A percentile compares a stretch with the other conserved stretches of the same genome.
Evolutionary conservation across 495 filamentous ascomycete species (phyloP).

Genomic region (Penicillium lividum): DNA sequence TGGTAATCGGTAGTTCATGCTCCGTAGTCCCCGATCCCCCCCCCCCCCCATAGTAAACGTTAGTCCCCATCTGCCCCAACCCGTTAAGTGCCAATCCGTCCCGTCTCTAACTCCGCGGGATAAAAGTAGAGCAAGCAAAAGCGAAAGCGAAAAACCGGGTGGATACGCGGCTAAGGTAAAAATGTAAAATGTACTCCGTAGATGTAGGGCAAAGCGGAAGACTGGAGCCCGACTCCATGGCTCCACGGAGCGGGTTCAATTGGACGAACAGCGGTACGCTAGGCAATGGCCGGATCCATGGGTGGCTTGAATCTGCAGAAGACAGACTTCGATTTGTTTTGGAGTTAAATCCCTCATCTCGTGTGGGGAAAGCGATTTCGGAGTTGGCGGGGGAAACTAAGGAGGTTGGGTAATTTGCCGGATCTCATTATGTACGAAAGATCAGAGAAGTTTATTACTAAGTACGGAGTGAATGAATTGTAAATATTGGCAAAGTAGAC

Average conservation of each 20-base stretch:
- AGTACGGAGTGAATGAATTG: too few species aligned
- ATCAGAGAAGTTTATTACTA: too few species aligned
- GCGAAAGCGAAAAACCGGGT: neutral
- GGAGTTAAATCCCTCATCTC: slow-evolving; percentile 3
- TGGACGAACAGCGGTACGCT: neutral
- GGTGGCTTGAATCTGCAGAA: neutral
- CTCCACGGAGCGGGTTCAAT: neutral
- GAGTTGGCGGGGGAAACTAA: neutral
- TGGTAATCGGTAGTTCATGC: neutral
- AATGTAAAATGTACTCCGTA: neutral
- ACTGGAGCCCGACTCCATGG: neutral
- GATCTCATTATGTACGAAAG: too few species aligned
- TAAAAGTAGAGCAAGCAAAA: neutral
- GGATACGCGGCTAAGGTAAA: neutral
- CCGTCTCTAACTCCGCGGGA: neutral
- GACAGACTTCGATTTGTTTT: neutral
- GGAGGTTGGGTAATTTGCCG: neutral
- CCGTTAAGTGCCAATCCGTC: slow-evolving; percentile 17
- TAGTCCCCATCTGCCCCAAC: slow-evolving; percentile 1
- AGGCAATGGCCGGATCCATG: slow-evolving; percentile 11
- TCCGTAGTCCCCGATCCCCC: neutral
- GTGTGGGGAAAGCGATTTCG: neutral
- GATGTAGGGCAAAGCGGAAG: neutral
- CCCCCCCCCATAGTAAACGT: too few species aligned
- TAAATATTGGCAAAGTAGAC: too few species aligned